These are phyloP conservation scores for Trichoderma guizhouense DNA, from an alignment of 2,329 filamentous ascomycete genomes.

Conservation along the genomic window DNA sequence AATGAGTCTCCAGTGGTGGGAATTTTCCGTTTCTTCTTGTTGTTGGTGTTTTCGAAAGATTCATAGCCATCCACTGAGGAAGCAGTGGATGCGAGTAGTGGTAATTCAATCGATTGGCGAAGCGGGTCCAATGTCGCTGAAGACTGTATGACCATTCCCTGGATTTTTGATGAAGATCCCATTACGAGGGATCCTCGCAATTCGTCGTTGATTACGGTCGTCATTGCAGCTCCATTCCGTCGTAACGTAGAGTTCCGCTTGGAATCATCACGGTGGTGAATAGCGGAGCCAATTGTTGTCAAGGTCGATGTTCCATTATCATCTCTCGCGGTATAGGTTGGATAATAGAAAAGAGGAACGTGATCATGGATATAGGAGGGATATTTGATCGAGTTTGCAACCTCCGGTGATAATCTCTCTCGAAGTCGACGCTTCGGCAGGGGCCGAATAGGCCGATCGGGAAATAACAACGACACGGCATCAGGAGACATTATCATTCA, in stretches of 20 bases:
- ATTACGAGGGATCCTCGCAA: conserved; percentile 39
- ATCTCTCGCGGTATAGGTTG: conserved; percentile 53
- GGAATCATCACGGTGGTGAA: conserved; percentile 23
- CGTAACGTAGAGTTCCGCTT: conserved; percentile 24
- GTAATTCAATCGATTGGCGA: conserved; percentile 43
- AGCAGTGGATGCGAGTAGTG: conserved; percentile 63
- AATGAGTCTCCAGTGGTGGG: conserved; percentile 75
- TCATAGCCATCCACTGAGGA: conserved; percentile 86
- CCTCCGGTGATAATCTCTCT: conserved; percentile 80
- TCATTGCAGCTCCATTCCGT: conserved; percentile 39
- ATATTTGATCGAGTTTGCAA: conserved; percentile 77
- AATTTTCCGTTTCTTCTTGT: conserved; percentile 99
- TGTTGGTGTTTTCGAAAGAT: conserved; percentile 96
- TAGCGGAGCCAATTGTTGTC: conserved; percentile 5
- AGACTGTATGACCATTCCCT: conserved; percentile 41
- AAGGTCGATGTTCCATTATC: conserved; percentile 29
- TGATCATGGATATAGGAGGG: conserved; percentile 70
- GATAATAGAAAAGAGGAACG: conserved; percentile 67
- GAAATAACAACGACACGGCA: conserved; percentile 75
- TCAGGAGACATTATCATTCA: conserved; percentile 59
- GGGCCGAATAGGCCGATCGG: conserved; percentile 88
- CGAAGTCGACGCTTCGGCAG: conserved; percentile 85
- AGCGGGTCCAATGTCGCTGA: conserved; percentile 44
- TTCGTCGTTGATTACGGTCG: conserved; percentile 57
- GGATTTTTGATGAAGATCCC: conserved; percentile 46